These are phyloP conservation scores for Solanum hybrid DNA, from an alignment of 305 asterid genomes.

Conservation along the genomic window DNA sequence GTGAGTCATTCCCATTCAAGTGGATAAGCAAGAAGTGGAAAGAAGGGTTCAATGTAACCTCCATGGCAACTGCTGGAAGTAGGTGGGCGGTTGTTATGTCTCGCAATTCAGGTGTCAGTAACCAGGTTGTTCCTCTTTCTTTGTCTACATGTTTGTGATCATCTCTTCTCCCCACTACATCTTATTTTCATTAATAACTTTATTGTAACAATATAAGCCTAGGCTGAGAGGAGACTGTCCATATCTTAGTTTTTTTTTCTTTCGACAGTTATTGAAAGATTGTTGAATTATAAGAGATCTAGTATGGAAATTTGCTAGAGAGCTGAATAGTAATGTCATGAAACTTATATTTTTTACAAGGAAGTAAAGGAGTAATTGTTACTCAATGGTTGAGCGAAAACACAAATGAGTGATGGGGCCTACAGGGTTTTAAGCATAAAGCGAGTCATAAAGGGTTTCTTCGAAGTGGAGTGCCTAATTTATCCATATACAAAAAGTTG, in stretches of 20 bases:
- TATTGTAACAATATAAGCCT: background rate
- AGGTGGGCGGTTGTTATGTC: constrained; percentile 8
- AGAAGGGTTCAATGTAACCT: constrained; percentile 7
- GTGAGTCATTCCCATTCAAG: constrained; percentile 4
- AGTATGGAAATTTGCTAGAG: background rate
- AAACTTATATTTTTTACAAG: background rate
- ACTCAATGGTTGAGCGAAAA: background rate
- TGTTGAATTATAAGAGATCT: background rate
- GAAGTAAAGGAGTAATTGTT: background rate
- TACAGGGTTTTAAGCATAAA: background rate
- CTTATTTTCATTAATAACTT: background rate
- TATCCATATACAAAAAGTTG: background rate
- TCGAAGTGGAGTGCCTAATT: background rate
- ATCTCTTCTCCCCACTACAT: background rate
- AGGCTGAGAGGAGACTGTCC: background rate
- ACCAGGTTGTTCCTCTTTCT: constrained; percentile 5
- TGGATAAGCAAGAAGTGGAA: constrained; percentile 9
- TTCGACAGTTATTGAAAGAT: background rate
- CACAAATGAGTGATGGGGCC: background rate
- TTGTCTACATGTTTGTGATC: background rate
- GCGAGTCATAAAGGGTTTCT: background rate
- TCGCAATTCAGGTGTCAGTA: constrained; percentile 3
- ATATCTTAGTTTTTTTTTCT: background rate
- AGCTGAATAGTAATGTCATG: background rate
- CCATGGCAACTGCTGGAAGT: constrained; percentile 12